A percentile compares a stretch with the other conserved stretches of the same genome.
Evolutionary conservation across 1,284 basidiomycete species (phyloP).

Genomic region (Somion occarium): DNA sequence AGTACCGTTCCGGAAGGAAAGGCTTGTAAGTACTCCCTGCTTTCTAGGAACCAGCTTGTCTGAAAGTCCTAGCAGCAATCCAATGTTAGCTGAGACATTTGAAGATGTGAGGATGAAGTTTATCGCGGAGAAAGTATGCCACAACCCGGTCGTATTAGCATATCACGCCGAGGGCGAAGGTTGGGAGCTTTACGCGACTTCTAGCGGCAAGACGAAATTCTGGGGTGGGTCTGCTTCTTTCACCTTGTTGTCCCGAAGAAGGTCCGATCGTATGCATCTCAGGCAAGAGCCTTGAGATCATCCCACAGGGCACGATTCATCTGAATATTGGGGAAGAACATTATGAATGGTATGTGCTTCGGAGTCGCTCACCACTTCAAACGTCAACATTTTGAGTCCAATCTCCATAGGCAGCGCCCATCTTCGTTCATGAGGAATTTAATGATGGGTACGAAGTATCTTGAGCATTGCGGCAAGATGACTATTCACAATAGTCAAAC

Average conservation of each 20-base stretch:
- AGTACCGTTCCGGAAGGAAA: conserved; percentile 76
- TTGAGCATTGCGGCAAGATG: conserved; percentile 79
- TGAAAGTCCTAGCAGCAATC: conserved; percentile 50
- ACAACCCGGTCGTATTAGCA: conserved; percentile 81
- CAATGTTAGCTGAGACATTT: conserved; percentile 86
- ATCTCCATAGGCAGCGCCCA: conserved; percentile 65
- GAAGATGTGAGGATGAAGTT: conserved; percentile 79
- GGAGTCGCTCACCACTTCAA: too few species aligned
- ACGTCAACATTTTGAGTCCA: not conserved
- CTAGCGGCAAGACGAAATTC: conserved; percentile 81
- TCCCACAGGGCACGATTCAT: conserved; percentile 67
- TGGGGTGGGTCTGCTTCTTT: conserved; percentile 54
- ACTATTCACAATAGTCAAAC: conserved; percentile 60
- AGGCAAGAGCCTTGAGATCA: conserved; percentile 84
- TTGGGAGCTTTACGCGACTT: conserved; percentile 72
- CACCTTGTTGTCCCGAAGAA: conserved; percentile 19
- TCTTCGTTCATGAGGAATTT: conserved; percentile 88
- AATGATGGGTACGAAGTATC: conserved; percentile 86
- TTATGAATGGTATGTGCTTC: conserved; percentile 57
- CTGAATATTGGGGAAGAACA: conserved; percentile 60
- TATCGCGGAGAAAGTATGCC: conserved; percentile 85
- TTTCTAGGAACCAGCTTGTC: not conserved
- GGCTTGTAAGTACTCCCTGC: conserved; percentile 65
- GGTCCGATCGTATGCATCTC: conserved; percentile 15
- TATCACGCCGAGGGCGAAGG: conserved; percentile 77